phyloP scores from a whole-genome alignment of 129 eudicot genomes.

The Calendula officinalis region DNA sequence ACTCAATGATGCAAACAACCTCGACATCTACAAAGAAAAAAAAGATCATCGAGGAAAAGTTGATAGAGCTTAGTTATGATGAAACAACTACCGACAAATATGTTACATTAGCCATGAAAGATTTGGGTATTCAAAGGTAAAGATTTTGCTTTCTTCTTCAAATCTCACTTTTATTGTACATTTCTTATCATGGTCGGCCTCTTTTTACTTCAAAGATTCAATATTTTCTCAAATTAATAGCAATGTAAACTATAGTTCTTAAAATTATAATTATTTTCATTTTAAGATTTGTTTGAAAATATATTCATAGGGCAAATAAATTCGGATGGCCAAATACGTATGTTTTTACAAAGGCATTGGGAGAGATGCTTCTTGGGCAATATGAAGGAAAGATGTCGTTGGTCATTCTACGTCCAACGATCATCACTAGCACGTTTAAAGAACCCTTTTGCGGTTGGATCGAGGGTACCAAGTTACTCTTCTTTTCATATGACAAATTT shows the following conservation, averaged over 20 bases:
- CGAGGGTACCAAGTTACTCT: conserved; percentile 42
- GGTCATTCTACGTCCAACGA: conserved; percentile 51
- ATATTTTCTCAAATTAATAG: no score
- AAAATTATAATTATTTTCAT: no score
- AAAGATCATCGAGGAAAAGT: conserved; percentile 31
- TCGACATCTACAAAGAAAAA: conserved; percentile 45
- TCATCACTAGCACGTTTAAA: conserved; percentile 50
- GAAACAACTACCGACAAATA: conserved; percentile 21
- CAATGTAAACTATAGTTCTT: no score
- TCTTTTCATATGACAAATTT: no score
- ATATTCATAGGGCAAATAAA: conserved; percentile 35
- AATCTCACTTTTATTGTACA: conserved; percentile 2
- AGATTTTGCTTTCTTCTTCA: not conserved
- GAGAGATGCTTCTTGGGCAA: conserved; percentile 50
- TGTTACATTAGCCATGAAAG: conserved; percentile 39
- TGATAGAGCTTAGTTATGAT: conserved; percentile 29
- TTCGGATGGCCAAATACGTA: conserved; percentile 71
- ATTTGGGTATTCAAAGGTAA: conserved; percentile 51
- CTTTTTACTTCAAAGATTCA: no score
- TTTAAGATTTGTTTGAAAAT: no score
- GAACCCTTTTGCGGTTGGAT: conserved; percentile 71
- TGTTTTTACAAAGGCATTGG: conserved; percentile 60
- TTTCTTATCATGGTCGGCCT: no score
- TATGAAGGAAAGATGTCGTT: conserved; percentile 32
- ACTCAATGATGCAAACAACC: conserved; percentile 27